Evolutionary conservation across 768 basidiomycete genomes (phyloP).

Genomic region (Boletus rubescentipes): DNA sequence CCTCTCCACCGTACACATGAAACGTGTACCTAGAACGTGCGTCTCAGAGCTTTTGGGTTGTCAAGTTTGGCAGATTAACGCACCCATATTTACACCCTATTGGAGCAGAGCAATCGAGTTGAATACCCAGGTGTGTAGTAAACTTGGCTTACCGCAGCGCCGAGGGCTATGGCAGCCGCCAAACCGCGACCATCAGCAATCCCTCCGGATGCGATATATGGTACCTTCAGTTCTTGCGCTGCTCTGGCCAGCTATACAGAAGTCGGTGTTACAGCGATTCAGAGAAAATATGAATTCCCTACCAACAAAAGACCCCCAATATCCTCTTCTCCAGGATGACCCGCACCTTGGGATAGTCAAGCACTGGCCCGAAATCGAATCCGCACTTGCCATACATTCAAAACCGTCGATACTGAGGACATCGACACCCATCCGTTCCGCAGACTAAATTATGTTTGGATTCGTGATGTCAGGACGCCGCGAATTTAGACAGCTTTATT

Average conservation of each 20-base stretch:
- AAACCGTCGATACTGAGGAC: conserved; percentile 88
- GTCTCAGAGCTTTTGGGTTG: not conserved
- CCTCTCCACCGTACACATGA: conserved; percentile 91
- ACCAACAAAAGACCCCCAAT: conserved; percentile 86
- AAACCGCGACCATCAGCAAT: conserved; percentile 85
- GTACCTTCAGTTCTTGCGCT: conserved; percentile 76
- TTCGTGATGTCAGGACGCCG: not conserved
- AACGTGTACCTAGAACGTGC: conserved; percentile 59
- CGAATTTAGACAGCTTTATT: conserved; percentile 14
- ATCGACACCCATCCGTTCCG: conserved; percentile 81
- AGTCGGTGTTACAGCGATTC: not conserved
- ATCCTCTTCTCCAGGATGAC: conserved; percentile 94
- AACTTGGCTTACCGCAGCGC: conserved; percentile 61
- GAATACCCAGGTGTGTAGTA: not conserved
- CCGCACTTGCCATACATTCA: conserved; percentile 58
- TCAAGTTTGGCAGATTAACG: not conserved
- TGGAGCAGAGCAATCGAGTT: not conserved
- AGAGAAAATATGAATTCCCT: not conserved
- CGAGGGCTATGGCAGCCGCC: conserved; percentile 77
- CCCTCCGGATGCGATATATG: conserved; percentile 90
- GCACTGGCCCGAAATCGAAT: not conserved
- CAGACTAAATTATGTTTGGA: conserved; percentile 38
- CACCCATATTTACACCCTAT: conserved; percentile 86
- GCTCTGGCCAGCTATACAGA: conserved; percentile 73
- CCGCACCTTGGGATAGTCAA: conserved; percentile 60